Percentiles rank a stretch among this genome's conserved stretches.
These are phyloP conservation scores for Euphrasia arctica DNA, from an alignment of 305 asterid species.

Conservation along the genomic window DNA sequence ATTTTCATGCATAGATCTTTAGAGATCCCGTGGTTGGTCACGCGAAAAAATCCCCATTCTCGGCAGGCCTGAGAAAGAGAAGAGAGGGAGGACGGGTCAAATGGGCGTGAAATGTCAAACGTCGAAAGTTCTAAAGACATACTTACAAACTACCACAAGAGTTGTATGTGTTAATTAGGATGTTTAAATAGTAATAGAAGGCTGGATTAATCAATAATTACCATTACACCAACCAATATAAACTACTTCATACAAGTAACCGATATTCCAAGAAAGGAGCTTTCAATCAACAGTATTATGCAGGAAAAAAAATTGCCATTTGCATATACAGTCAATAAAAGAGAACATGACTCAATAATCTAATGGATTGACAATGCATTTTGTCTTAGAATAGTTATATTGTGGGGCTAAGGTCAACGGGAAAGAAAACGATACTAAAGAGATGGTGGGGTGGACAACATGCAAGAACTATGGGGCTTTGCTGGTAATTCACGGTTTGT, in stretches of 20 bases:
- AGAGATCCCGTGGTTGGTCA: conserved; percentile 61
- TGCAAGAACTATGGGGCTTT: conserved; percentile 50
- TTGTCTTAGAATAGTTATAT: conserved; percentile 25
- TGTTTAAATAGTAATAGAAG: conserved; percentile 36
- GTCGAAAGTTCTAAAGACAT: conserved; percentile 57
- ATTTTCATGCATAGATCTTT: conserved; percentile 41
- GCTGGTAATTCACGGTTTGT: conserved; percentile 34
- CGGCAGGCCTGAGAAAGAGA: conserved; percentile 62
- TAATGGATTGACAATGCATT: conserved; percentile 35
- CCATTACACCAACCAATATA: conserved; percentile 15
- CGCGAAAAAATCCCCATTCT: conserved; percentile 72
- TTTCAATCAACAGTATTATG: conserved; percentile 15
- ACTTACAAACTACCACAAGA: conserved; percentile 24
- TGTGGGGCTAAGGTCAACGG: conserved; percentile 30
- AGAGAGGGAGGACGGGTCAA: conserved; percentile 43
- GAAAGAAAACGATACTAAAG: conserved; percentile 31
- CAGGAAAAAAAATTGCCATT: not conserved
- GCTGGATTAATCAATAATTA: conserved; percentile 25
- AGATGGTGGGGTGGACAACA: conserved; percentile 42
- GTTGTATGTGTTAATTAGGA: conserved; percentile 15
- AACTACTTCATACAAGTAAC: conserved; percentile 24
- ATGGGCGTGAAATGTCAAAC: conserved; percentile 62
- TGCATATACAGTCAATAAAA: conserved; percentile 30
- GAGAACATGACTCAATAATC: conserved; percentile 28
- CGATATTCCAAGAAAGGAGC: conserved; percentile 26